Evolutionary conservation across 495 filamentous ascomycete species (phyloP).

Genomic region (Patellaria atrata): DNA sequence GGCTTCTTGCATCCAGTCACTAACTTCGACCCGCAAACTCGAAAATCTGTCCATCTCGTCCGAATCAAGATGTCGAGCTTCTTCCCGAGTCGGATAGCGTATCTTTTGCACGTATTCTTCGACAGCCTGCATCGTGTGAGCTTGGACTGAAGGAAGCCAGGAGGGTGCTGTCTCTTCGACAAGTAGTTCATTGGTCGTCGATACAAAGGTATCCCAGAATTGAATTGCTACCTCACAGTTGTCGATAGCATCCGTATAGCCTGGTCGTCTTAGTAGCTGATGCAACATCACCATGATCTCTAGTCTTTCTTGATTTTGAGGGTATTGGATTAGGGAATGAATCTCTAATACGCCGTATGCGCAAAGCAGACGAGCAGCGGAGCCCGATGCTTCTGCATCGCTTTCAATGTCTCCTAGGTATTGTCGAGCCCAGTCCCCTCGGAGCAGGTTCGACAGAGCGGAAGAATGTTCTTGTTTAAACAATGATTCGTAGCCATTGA

Average conservation of each 20-base stretch:
- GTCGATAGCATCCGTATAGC: conserved; percentile 65
- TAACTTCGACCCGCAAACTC: conserved; percentile 66
- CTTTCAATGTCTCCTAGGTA: no score
- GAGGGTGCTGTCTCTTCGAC: no score
- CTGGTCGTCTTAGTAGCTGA: conserved; percentile 52
- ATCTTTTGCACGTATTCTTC: conserved; percentile 49
- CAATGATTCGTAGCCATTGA: no score
- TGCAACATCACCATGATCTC: conserved; percentile 35
- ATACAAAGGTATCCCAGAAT: conserved; percentile 69
- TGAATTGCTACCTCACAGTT: conserved; percentile 60
- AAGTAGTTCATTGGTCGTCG: no score
- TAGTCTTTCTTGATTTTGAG: no score
- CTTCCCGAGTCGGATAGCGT: conserved; percentile 20
- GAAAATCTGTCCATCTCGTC: conserved; percentile 57
- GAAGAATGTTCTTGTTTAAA: no score
- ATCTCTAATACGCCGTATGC: no score
- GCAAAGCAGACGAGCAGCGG: not conserved
- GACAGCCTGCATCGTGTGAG: conserved; percentile 39
- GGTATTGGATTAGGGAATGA: no score
- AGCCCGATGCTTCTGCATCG: not conserved
- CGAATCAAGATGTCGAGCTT: conserved; percentile 44
- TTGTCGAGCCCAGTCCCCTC: no score
- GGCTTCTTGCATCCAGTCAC: conserved; percentile 62
- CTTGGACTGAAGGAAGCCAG: conserved; percentile 26
- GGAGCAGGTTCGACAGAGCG: no score